Evolutionary conservation across 1,284 basidiomycete genomes (phyloP), one percentile per base, ranked within the genome.

Genomic region (Rhodotorula sp.): DNA sequence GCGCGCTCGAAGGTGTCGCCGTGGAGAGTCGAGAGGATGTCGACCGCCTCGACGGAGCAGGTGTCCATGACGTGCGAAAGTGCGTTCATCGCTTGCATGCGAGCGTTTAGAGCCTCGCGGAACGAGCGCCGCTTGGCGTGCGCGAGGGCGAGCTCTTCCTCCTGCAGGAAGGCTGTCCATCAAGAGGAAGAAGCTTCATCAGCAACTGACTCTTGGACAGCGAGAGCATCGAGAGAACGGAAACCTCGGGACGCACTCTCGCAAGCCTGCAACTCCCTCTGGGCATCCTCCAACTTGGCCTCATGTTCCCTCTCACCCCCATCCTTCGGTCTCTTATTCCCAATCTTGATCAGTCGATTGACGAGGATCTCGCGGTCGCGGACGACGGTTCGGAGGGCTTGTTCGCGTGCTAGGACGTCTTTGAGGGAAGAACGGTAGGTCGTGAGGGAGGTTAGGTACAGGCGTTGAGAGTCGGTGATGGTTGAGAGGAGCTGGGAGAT

Each of bases 301-400:
- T 77, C 75, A 63, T 79, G 77, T 28, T 77, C 76, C n/a, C 79
- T 78, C 48, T 62, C 63, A 5, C 34, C 20, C 13, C 59, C 61
- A 24, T 77, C 77, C 31, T 72, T 73, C 2, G 76, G 73, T 58
- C 69, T 74, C 72, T 78, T 79, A 68, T 81, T 80, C 57, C 76
- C 77, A 15, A 79, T 72, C 76, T 81, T 81, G 78, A 82, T 80
- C 52, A 81, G 72, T 26, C 81, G 76, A 48, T 77, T 78, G 37
- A 81, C 78, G 51, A 82, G 76, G 61, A 82, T 82, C 73, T 82
- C 81, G 40, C 81, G 78, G 64, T 82, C 81, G 30, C 81, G 75
- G 24, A 81, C 76, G 47, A 82, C 80, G 61, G 75, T 79, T 46
- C 78, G 76, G 62, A 82, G 77, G 66, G 78, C 79, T 48, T 77